These are phyloP conservation scores for Alternaria alternata DNA, from an alignment of 2,329 filamentous ascomycete genomes.

Conservation along the genomic window DNA sequence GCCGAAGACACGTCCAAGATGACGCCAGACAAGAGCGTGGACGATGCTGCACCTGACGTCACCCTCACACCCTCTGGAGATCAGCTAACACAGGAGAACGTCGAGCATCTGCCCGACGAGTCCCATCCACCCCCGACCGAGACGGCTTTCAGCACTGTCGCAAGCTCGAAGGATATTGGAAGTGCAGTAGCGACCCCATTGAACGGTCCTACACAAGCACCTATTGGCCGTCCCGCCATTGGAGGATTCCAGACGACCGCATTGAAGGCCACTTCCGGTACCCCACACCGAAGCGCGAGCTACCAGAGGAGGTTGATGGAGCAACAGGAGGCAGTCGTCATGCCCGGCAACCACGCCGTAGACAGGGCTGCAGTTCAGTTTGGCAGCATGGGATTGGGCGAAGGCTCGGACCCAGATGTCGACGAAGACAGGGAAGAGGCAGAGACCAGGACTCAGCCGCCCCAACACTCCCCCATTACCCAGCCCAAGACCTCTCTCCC, in stretches of 20 bases:
- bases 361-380: constrained; percentile 95
- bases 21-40: constrained; percentile 52
- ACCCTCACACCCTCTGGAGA: constrained; percentile 74
- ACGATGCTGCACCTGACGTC: constrained; percentile 60
- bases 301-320: constrained; percentile 88
- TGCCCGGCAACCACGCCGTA: constrained; percentile 96
- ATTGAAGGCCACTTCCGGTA: constrained; percentile 73
- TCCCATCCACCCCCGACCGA: constrained; percentile 80
- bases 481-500: constrained; percentile 87
- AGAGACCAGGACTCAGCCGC: constrained; percentile 91
- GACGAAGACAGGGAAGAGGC: constrained; percentile 95
- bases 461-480: constrained; percentile 87
- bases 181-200: constrained; percentile 69
- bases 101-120: constrained; percentile 86
- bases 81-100: constrained; percentile 88
- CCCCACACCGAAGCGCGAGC: constrained; percentile 72
- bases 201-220: constrained; percentile 58
- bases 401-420: constrained; percentile 75
- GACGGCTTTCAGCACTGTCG: constrained; percentile 87
- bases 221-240: constrained; percentile 68
- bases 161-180: constrained; percentile 79
- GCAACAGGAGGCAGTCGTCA: constrained; percentile 96
- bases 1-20: constrained; percentile 38
- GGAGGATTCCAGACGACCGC: constrained; percentile 83
- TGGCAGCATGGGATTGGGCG: constrained; percentile 88